These are phyloP conservation scores for Pythium volutum DNA, from an alignment of 352 stramenopile species.

Conservation along the genomic window DNA sequence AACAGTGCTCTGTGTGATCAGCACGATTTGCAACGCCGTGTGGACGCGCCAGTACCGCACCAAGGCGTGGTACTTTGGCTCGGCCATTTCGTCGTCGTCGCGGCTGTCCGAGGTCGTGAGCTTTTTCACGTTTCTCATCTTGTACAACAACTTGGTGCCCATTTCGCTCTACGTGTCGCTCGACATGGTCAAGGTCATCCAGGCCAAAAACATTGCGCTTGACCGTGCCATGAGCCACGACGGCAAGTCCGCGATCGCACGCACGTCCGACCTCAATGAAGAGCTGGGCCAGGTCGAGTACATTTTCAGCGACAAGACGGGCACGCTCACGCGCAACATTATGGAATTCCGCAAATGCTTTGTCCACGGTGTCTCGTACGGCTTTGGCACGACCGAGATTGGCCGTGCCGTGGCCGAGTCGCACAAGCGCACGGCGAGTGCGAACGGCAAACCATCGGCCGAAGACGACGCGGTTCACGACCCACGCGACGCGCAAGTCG, in stretches of 20 bases:
- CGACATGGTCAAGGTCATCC: constrained; percentile 90
- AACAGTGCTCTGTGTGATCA: constrained; percentile 57
- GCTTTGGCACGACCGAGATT: constrained; percentile 16
- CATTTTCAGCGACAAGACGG: constrained; percentile 99
- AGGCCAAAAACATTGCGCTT: constrained; percentile 63
- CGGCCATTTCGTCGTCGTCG: constrained; percentile 9
- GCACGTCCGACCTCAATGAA: constrained; percentile 90
- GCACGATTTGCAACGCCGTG: constrained; percentile 51
- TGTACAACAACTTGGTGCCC: constrained; percentile 97
- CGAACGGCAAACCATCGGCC: not conserved
- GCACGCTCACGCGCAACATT: constrained; percentile 98
- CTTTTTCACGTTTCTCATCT: constrained; percentile 94
- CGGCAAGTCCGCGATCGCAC: constrained; percentile 75
- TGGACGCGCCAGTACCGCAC: constrained; percentile 41
- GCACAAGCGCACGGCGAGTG: constrained; percentile 21
- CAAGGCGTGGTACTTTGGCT: constrained; percentile 51
- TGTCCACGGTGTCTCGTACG: constrained; percentile 80
- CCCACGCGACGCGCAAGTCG: constrained; percentile 50
- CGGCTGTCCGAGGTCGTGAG: constrained; percentile 49
- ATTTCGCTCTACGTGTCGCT: constrained; percentile 97
- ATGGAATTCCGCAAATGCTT: constrained; percentile 96
- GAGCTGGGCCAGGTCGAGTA: constrained; percentile 96
- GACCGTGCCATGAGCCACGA: constrained; percentile 84
- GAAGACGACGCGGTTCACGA: constrained; percentile 29
- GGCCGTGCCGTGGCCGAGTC: constrained; percentile 39